Conservation (phyloP, 2,329 filamentous ascomycete species). For the Cladosporium sp. region DNA sequence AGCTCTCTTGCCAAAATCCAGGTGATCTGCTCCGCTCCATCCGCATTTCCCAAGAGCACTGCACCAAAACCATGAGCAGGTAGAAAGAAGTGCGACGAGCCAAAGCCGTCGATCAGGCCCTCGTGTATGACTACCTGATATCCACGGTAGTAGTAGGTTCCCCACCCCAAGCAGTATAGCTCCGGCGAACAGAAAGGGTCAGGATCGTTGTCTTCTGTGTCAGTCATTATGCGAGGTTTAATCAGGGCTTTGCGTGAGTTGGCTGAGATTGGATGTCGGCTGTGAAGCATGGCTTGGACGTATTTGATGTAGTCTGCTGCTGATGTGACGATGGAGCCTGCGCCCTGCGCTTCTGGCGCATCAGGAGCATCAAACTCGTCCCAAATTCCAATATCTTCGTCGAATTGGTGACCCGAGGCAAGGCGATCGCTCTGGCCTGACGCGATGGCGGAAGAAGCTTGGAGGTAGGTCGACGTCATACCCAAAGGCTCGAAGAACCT, state of each 20-base stretch:
- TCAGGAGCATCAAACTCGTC: slow-evolving; percentile 39
- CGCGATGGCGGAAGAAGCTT: slow-evolving; percentile 29
- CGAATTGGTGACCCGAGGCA: slow-evolving; percentile 33
- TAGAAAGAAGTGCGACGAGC: slow-evolving; percentile 33
- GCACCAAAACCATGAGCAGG: slow-evolving; percentile 35
- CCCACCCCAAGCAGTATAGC: slow-evolving; percentile 34
- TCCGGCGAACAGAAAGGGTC: slow-evolving; percentile 29
- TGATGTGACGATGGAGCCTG: slow-evolving; percentile 46
- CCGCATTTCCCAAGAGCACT: slow-evolving; percentile 36
- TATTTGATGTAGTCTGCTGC: slow-evolving; percentile 38
- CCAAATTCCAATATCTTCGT: slow-evolving; percentile 37
- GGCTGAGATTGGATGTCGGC: slow-evolving; percentile 32
- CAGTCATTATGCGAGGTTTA: slow-evolving; percentile 31
- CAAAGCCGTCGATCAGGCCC: slow-evolving; percentile 35
- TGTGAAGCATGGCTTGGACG: slow-evolving; percentile 36
- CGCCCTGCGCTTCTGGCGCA: slow-evolving; percentile 42
- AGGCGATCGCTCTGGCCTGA: slow-evolving; percentile 37
- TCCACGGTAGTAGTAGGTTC: slow-evolving; percentile 36
- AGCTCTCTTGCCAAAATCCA: slow-evolving; percentile 29
- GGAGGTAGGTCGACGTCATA: slow-evolving; percentile 49
- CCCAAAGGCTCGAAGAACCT: slow-evolving; percentile 50
- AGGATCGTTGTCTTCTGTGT: slow-evolving; percentile 26
- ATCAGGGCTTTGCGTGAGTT: slow-evolving; percentile 32
- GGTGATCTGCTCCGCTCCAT: slow-evolving; percentile 23
- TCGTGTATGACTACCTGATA: slow-evolving; percentile 36